A percentile compares a stretch with the other conserved stretches of the same genome.
These are phyloP conservation scores for Purpureocillium takamizusanense DNA, from an alignment of 2,329 filamentous ascomycete genomes.

Conservation along the genomic window DNA sequence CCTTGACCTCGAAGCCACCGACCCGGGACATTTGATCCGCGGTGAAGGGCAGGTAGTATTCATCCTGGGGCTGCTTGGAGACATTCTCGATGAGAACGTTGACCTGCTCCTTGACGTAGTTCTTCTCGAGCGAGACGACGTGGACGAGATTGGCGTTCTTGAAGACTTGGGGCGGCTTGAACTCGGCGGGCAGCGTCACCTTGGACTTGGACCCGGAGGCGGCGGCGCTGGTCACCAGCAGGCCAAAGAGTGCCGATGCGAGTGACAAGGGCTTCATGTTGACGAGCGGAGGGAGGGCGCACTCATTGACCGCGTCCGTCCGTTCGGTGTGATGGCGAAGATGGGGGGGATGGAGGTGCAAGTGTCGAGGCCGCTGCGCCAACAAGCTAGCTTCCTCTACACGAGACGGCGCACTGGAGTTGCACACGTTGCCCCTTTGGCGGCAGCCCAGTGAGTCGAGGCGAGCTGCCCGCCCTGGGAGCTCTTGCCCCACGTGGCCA, in stretches of 20 bases:
- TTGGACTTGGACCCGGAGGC: constrained; percentile 39
- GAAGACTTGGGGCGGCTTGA: constrained; percentile 84
- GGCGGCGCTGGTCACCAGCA: constrained; percentile 39
- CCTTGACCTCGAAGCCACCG: constrained; percentile 82
- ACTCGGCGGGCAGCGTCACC: constrained; percentile 52
- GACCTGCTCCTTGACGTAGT: constrained; percentile 79
- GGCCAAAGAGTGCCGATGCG: constrained; percentile 49
- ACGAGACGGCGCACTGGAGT: neutral
- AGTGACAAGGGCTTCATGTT: constrained; percentile 35
- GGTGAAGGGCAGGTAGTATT: constrained; percentile 89
- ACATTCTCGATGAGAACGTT: constrained; percentile 93
- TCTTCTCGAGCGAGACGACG: constrained; percentile 86
- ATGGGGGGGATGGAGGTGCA: too few species aligned
- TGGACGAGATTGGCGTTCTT: constrained; percentile 89
- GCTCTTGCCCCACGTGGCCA: constrained; percentile 14
- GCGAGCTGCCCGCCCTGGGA: constrained; percentile 10
- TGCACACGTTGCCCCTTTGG: constrained; percentile 3
- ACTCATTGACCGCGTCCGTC: constrained; percentile 25
- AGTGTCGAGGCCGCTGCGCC: neutral
- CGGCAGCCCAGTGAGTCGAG: neutral
- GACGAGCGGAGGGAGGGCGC: constrained; percentile 14
- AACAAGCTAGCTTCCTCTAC: neutral
- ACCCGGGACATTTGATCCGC: constrained; percentile 64
- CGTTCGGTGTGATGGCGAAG: neutral
- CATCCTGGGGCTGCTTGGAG: constrained; percentile 66